Conservation (phyloP, 139 green algal genomes). For the Helicosporidium sp. region DNA sequence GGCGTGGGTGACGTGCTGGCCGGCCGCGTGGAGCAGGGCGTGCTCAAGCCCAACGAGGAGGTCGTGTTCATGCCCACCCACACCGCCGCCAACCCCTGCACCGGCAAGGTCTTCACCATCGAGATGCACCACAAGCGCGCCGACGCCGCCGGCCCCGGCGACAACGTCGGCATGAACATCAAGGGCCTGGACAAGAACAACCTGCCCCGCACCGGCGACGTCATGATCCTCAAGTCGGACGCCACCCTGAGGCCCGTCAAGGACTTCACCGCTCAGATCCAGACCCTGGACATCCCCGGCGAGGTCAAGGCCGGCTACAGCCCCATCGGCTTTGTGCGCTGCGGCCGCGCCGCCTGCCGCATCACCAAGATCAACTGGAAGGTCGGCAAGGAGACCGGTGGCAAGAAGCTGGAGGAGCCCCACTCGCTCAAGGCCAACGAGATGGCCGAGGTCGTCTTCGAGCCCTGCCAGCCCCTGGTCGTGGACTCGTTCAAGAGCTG, state of each 20-base stretch:
- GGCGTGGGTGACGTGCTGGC: slow-evolving; percentile 94
- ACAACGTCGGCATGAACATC: slow-evolving; percentile 99
- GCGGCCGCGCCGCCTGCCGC: slow-evolving; percentile 65
- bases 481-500: slow-evolving; percentile 80
- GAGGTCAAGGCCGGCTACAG: slow-evolving; percentile 80
- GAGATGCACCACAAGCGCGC: slow-evolving; percentile 99
- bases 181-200: slow-evolving; percentile 86
- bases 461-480: slow-evolving; percentile 65
- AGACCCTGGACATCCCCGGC: slow-evolving; percentile 79
- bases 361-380: slow-evolving; percentile 73
- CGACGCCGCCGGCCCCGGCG: slow-evolving; percentile 68
- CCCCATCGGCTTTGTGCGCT: slow-evolving; percentile 78
- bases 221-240: slow-evolving; percentile 83
- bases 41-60: slow-evolving; percentile 82
- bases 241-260: slow-evolving; percentile 50
- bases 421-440: slow-evolving; percentile 78
- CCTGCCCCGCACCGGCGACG: slow-evolving; percentile 71
- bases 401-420: slow-evolving; percentile 76
- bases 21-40: slow-evolving; percentile 88
- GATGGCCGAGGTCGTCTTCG: slow-evolving; percentile 68
- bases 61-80: slow-evolving; percentile 74
- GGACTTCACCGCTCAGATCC: slow-evolving; percentile 75
- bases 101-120: slow-evolving; percentile 93
- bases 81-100: slow-evolving; percentile 66
- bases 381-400: slow-evolving; percentile 83